Conservation (phyloP, 805 yeast species). For the Priceomyces carsonii region DNA sequence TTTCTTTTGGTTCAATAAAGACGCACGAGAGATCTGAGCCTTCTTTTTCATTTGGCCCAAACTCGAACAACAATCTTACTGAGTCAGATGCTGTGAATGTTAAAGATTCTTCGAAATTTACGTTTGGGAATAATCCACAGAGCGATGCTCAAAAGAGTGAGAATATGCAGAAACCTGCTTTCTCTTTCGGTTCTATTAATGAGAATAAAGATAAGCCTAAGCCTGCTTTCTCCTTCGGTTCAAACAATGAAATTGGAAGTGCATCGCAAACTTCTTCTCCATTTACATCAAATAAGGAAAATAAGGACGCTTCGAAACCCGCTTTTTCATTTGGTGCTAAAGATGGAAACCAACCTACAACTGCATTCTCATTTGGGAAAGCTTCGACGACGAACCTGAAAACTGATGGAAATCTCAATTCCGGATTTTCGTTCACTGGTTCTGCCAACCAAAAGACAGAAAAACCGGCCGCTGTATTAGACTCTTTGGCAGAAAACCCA, state of each 20-base stretch:
- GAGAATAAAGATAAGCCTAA: constrained; percentile 10
- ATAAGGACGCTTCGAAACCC: constrained; percentile 12
- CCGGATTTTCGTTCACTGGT: constrained; percentile 26
- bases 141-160: too few relatives aligned
- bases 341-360: constrained; percentile 32
- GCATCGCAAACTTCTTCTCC: not conserved
- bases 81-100: too few relatives aligned
- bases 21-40: too few relatives aligned
- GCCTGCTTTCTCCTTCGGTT: constrained; percentile 20
- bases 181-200: not conserved
- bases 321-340: constrained; percentile 19
- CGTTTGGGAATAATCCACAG: constrained; percentile 12
- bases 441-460: constrained; percentile 8
- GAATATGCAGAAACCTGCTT: constrained; percentile 5
- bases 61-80: too few relatives aligned
- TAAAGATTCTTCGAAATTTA: not conserved
- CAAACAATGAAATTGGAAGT: constrained; percentile 1
- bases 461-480: constrained; percentile 17
- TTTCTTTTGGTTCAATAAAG: constrained; percentile 23
- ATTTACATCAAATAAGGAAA: not conserved
- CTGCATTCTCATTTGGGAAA: constrained; percentile 26
- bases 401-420: constrained; percentile 18
- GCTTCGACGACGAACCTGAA: too few relatives aligned
- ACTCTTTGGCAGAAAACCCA: constrained; percentile 15
- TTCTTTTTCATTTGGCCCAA: too few relatives aligned